Conservation (phyloP, 768 basidiomycete genomes). For the Boletus subcaerulescens region DNA sequence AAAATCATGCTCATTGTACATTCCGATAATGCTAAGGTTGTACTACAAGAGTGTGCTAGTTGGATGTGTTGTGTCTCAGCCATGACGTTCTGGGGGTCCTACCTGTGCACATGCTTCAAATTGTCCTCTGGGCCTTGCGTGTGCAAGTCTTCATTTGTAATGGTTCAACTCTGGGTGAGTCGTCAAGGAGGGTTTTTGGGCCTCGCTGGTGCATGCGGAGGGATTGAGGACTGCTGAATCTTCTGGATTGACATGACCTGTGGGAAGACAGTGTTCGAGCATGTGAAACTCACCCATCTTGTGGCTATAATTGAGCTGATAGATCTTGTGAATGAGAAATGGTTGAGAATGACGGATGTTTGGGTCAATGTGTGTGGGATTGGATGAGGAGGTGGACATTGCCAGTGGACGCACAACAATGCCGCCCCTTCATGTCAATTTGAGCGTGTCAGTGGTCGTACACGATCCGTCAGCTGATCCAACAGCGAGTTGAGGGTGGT, state of each 20-base stretch:
- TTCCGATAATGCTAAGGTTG: too few relatives aligned
- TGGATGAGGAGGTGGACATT: background rate
- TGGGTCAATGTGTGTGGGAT: background rate
- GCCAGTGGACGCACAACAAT: slow-evolving; percentile 63
- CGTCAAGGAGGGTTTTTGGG: too few relatives aligned
- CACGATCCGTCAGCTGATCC: slow-evolving; percentile 84
- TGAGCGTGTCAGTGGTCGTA: slow-evolving; percentile 67
- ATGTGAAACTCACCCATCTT: slow-evolving; percentile 74
- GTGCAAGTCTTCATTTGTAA: too few relatives aligned
- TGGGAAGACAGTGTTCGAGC: slow-evolving; percentile 84
- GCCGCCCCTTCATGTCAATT: slow-evolving; percentile 67
- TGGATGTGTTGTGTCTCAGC: too few relatives aligned
- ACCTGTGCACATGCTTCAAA: too few relatives aligned
- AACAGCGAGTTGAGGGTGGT: slow-evolving; percentile 82
- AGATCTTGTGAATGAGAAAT: slow-evolving; percentile 78
- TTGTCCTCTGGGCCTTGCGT: too few relatives aligned
- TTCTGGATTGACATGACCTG: slow-evolving; percentile 44
- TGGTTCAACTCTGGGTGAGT: too few relatives aligned
- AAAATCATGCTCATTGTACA: too few relatives aligned
- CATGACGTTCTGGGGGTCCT: too few relatives aligned
- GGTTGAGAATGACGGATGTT: slow-evolving; percentile 45
- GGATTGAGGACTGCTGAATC: too few relatives aligned
- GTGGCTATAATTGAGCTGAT: slow-evolving; percentile 84
- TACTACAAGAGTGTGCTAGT: too few relatives aligned
- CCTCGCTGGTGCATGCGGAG: too few relatives aligned